Base-by-base conservation (phyloP, 208 protist genomes). In the Balamuthia mandrillaris region DNA sequence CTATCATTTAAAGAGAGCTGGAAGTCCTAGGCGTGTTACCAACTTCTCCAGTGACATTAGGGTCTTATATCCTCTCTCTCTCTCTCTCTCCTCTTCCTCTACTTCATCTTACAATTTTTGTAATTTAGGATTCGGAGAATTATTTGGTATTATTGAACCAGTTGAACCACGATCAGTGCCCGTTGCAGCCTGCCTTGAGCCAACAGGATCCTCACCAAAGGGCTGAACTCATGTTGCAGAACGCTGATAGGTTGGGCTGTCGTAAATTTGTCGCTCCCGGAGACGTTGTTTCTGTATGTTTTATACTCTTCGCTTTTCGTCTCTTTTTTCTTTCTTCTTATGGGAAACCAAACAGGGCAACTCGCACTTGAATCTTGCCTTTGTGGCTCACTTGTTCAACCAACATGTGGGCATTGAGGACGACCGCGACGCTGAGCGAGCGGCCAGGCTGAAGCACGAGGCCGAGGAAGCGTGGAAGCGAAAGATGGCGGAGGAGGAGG, bases 1-100 rank as follows among this genome's bases (percentile, higher is more conserved):
- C 74, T 93, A 94, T 41, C 91, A 93, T 31, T 47, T 93, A 21
- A 92, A 91, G 21, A 88, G 72, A 12, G 90, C 82, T 39, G 86
- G 86, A 7, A 47, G 52, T 33, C n/a, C 31, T 12, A 44, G 60
- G 37, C n/a, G 41, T 24, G 88, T 92, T 7, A 87, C 39, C 29
- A 92, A 92, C 86, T 92, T 93, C 77, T 74, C 51, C 31, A 51
- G 27, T 10, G 90, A 92, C 79, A 66, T n/a, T n/a, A n/a, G n/a
- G n/a, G n/a, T n/a, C n/a, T n/a, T n/a, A 16, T 29, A 24, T 29
- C 18, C 47, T 93, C 47, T 87, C 87, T 16, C 31, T 68, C 29
- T 42, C 60, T 42, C 35, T 68, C 29, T 21, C 21, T 21, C 35
- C 21, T 18, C 10, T 33, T 18, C 44, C 5, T 74, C 12, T 21